Evolutionary conservation across 306 rosid species (phyloP), one percentile per base, ranked within the genome.

Genomic region (Biancaea sappan): DNA sequence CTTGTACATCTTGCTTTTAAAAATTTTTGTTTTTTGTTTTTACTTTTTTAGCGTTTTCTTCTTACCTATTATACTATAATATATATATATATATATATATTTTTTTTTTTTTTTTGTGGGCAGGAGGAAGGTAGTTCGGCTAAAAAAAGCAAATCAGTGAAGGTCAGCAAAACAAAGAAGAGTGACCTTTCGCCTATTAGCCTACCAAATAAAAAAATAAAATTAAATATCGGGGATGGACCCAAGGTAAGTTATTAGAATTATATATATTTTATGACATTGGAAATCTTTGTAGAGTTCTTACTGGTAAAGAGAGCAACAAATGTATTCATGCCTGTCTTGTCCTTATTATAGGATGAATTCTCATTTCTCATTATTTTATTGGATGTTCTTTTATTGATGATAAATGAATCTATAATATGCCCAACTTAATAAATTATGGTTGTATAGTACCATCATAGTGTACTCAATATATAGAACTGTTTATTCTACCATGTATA

Each of bases 141-240:
- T 46, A 89, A 86, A 71, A 87, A 84, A 80, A 84, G 73, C 68
- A 94, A 91, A 77, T 69, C 83, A 51, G 80, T 79, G 57, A 91
- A 91, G 86, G 80, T 77, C 54, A 94, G 86, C 74, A 71, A 88
- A 76, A 75, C 77, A 65, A 94, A 89, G 81, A 90, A 83, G 84
- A 85, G n/a, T 78, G 96, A 85, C 40, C 75, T 66, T 47, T 13
- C 81, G 34, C 84, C 74, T 43, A 56, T 79, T 48, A 85, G 79
- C 81, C 64, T 90, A 43, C 80, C 81, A 48, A 91, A 80, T 84
- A 91, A 91, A 82, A 90, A 89, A 87, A 66, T 94, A 31, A 94
- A 91, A 84, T 83, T 91, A 77, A 83, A 83, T 83, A 81, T 93
- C 32, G 98, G 96, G 77, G 96, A 94, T 72, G 86, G 79, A 72